Percentiles rank a stretch among this genome's conserved stretches.
Evolutionary conservation across 2,329 filamentous ascomycete genomes (phyloP).

Genomic region (Penicillium psychrosexuale): DNA sequence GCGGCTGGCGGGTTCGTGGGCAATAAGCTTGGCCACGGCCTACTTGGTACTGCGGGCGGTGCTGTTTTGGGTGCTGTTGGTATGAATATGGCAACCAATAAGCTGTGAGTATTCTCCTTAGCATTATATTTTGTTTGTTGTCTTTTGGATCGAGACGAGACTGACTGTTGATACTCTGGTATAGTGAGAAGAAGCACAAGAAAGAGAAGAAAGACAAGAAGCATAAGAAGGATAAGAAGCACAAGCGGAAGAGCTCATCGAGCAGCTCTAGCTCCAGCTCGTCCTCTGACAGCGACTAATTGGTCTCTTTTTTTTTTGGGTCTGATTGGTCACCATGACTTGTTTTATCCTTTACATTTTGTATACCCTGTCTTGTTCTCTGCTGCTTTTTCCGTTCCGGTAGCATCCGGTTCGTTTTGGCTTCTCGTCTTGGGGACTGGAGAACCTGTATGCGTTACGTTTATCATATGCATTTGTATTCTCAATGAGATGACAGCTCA

Average conservation of each 20-base stretch:
- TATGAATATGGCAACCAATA: conserved; percentile 17
- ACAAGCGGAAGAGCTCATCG: conserved; percentile 11
- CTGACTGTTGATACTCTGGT: not conserved
- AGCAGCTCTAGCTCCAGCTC: conserved; percentile 12
- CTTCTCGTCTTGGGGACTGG: not conserved
- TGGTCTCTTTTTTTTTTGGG: not conserved
- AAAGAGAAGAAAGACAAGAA: conserved; percentile 17
- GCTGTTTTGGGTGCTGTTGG: conserved; percentile 21
- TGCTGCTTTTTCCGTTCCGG: not conserved
- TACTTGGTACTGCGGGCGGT: conserved; percentile 18
- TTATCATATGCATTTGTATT: conserved; percentile 1
- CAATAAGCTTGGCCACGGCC: conserved; percentile 18
- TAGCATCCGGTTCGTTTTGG: not conserved
- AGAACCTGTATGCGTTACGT: not conserved
- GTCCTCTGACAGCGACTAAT: conserved; percentile 13
- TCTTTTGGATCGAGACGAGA: not conserved
- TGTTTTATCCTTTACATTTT: not conserved
- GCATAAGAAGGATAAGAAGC: conserved; percentile 19
- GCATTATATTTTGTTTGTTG: not conserved
- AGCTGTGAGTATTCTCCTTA: conserved; percentile 12
- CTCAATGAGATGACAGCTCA: not conserved
- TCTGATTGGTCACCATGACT: not conserved
- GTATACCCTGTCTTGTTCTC: not conserved
- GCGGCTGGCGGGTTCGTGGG: conserved; percentile 20
- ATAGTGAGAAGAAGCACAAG: conserved; percentile 15